Conservation (phyloP, 306 rosid species). For the Rubus idaeus region DNA sequence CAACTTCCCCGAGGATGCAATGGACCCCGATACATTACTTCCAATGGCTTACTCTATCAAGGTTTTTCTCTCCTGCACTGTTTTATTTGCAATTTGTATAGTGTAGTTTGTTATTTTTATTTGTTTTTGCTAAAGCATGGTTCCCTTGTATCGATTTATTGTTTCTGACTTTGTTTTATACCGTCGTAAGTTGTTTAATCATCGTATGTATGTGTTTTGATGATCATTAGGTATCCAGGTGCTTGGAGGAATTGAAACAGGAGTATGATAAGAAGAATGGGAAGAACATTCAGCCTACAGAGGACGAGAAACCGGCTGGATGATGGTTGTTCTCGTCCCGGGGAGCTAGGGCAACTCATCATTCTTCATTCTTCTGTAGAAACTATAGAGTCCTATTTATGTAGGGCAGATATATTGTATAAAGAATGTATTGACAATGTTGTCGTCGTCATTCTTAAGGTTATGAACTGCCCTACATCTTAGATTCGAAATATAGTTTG, state of each 20-base stretch:
- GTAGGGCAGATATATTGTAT: neutral
- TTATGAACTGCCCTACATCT: slow-evolving; percentile 1
- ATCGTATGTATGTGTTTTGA: neutral
- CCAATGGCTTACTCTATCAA: slow-evolving; percentile 91
- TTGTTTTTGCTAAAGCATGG: neutral
- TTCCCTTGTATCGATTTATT: neutral
- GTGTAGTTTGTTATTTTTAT: neutral
- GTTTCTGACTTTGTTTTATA: neutral
- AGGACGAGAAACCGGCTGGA: slow-evolving; percentile 29
- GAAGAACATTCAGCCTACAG: slow-evolving; percentile 34
- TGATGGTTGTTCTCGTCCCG: slow-evolving; percentile 17
- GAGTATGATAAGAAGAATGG: slow-evolving; percentile 72
- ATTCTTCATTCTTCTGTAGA: neutral
- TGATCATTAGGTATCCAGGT: slow-evolving; percentile 63
- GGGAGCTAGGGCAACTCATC: neutral
- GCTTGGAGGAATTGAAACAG: slow-evolving; percentile 64
- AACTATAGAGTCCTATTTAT: neutral
- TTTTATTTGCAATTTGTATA: neutral
- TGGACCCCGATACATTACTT: slow-evolving; percentile 83
- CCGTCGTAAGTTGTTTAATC: neutral
- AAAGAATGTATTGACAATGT: neutral
- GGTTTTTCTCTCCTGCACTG: slow-evolving; percentile 47
- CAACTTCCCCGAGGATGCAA: slow-evolving; percentile 86
- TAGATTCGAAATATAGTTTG: neutral
- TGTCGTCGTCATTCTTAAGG: neutral